Base-by-base conservation (phyloP, 352 stramenopile species). In the Phytophthora cryptogea region DNA sequence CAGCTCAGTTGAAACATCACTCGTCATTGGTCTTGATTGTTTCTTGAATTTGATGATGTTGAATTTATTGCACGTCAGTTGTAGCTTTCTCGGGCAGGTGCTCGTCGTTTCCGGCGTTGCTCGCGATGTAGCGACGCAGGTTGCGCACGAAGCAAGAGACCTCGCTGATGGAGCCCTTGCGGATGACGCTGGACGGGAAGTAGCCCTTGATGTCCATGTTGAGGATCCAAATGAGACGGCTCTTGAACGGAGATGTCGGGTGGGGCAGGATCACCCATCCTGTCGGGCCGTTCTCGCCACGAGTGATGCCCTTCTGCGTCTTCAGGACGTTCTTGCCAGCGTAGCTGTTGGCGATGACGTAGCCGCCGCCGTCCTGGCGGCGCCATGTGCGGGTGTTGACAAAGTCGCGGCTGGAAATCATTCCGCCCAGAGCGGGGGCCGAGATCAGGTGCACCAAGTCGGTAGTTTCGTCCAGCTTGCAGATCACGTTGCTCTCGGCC, bases 121-220 rank as follows among this genome's bases (percentile, higher is more conserved):
- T 61, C 45, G 68, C 69, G 56, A 92, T 68, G 66, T 89, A 83
- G 35, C 75, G 79, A 31, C 83, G 83, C 66, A 93, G 56, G 53
- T 93, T 93, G 62, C 83, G 83, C 27, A 93, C 66, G 46, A 91
- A 93, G 68, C 81, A 91, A 49, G 71, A 78, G 41, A 89, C 76
- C 50, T 93, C 83, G 50, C 81, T 86, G 48, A 93, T 74, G 39
- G 81, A 90, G 54, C 83, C 83, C 61, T 93, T 93, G 66, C 77
- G 80, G 59, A 93, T 88, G 53, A 90, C 59, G 37, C 80, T 91
- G 2, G 70, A 78, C 8, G 83, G 83, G 58, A 93, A 93, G 68
- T 88, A 93, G 11, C 81, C 81, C 72, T 93, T 93, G 62, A 93
- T 93, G 64, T 93, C 83, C 59, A 80, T 88, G 71, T 93, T 93